Percentiles rank a stretch among this genome's conserved stretches.
phyloP scores from a whole-genome alignment of 1,284 basidiomycete genomes.

The Fomes fomentarius region DNA sequence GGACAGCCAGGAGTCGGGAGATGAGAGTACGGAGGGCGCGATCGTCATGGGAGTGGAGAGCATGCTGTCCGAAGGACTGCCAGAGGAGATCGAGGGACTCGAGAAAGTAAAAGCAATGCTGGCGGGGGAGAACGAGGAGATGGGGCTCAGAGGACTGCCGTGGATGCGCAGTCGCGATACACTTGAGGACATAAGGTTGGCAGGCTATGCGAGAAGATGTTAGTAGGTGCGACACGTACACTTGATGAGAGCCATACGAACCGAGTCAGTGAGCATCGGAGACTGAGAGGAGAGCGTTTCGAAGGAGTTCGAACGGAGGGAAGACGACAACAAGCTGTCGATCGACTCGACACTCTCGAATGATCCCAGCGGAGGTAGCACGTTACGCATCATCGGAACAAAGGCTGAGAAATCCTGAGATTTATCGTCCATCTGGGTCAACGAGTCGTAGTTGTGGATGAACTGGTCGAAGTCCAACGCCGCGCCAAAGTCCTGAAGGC shows the following conservation, averaged over 20 bases:
- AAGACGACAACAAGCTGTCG: neutral
- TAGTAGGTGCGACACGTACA: neutral
- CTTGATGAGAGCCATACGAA: neutral
- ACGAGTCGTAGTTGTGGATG: conserved; percentile 7
- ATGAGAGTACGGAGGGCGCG: conserved; percentile 7
- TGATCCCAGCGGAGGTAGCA: neutral
- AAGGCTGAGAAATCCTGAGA: neutral
- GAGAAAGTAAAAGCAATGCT: neutral
- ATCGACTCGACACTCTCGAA: conserved; percentile 1
- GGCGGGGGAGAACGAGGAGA: neutral
- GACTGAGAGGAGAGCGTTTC: neutral
- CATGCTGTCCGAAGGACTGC: neutral
- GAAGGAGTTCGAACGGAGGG: neutral
- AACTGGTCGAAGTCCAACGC: conserved; percentile 5
- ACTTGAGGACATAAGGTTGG: neutral
- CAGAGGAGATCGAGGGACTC: conserved; percentile 2
- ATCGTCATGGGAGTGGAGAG: conserved; percentile 10
- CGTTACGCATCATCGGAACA: neutral
- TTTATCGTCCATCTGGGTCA: neutral
- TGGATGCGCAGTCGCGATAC: neutral
- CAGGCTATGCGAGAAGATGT: neutral
- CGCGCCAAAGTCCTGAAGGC: neutral
- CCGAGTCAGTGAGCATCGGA: conserved; percentile 9
- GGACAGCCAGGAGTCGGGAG: neutral
- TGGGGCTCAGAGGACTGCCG: neutral